Conservation (phyloP, 495 filamentous ascomycete species). For the Bombardia bombarda region DNA sequence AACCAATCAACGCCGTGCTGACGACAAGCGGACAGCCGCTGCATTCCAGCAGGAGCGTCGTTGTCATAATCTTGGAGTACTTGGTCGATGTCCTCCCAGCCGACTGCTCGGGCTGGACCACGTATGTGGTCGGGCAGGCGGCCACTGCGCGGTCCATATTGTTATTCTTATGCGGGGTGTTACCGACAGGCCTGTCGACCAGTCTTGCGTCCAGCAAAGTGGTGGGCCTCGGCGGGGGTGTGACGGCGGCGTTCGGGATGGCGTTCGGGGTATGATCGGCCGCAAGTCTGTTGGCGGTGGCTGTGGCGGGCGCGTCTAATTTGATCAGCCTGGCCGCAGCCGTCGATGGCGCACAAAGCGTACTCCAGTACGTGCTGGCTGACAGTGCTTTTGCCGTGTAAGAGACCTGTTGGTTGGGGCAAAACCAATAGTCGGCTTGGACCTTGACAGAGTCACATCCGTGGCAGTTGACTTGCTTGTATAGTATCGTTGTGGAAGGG, state of each 20-base stretch:
- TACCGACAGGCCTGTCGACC: neutral
- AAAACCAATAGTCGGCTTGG: conserved; percentile 10
- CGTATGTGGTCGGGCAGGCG: conserved; percentile 18
- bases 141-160: neutral
- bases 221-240: neutral
- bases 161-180: neutral
- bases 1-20: conserved; percentile 17
- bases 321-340: neutral
- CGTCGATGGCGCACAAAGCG: conserved; percentile 13
- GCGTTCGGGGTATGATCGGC: too few species aligned
- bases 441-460: conserved; percentile 19
- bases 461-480: conserved; percentile 20
- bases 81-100: conserved; percentile 18
- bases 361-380: conserved; percentile 20
- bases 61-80: conserved; percentile 18
- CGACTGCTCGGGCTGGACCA: conserved; percentile 15
- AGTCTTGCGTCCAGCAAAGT: neutral
- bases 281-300: neutral
- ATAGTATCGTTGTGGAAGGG: conserved; percentile 18
- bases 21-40: conserved; percentile 17
- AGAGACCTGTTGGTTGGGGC: conserved; percentile 20
- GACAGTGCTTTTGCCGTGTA: conserved; percentile 6
- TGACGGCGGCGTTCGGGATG: conserved; percentile 1
- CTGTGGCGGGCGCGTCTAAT: neutral
- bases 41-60: conserved; percentile 13